Conservation (phyloP, 495 filamentous ascomycete species). For the Aspergillus bertholletiae region DNA sequence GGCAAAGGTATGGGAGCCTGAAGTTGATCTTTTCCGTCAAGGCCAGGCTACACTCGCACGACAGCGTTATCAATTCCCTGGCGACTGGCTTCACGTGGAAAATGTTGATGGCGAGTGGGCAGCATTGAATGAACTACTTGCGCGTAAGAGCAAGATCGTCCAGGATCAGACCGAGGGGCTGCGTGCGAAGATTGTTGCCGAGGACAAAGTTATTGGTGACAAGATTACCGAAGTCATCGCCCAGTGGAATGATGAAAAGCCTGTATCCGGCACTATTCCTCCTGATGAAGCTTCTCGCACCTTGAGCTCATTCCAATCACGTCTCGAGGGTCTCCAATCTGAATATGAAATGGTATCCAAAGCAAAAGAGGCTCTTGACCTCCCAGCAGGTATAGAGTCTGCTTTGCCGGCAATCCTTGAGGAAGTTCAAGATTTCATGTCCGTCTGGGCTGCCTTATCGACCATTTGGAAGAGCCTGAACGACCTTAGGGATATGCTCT, state of each 20-base stretch:
- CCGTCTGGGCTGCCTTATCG: constrained; percentile 90
- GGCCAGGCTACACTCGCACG: constrained; percentile 86
- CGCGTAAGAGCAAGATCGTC: constrained; percentile 87
- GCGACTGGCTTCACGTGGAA: constrained; percentile 90
- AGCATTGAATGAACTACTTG: constrained; percentile 81
- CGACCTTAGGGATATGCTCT: constrained; percentile 84
- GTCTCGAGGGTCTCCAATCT: constrained; percentile 74
- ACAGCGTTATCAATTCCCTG: constrained; percentile 87
- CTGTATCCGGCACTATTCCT: constrained; percentile 87
- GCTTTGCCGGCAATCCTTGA: constrained; percentile 78
- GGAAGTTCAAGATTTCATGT: constrained; percentile 98
- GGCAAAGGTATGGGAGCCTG: constrained; percentile 88
- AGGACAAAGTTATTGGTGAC: constrained; percentile 83
- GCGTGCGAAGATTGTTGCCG: constrained; percentile 90
- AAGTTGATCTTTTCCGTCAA: constrained; percentile 91
- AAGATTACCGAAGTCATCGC: constrained; percentile 78
- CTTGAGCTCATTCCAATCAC: constrained; percentile 73
- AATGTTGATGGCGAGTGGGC: constrained; percentile 94
- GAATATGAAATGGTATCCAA: constrained; percentile 93
- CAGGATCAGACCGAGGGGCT: constrained; percentile 93
- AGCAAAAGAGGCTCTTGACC: constrained; percentile 92
- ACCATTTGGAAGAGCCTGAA: constrained; percentile 97
- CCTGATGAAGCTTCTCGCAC: constrained; percentile 81
- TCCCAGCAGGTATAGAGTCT: constrained; percentile 74
- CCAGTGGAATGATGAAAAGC: constrained; percentile 94